Conservation (phyloP, 1,139 yeast genomes). For the Lodderomyces orthopsilosis region DNA sequence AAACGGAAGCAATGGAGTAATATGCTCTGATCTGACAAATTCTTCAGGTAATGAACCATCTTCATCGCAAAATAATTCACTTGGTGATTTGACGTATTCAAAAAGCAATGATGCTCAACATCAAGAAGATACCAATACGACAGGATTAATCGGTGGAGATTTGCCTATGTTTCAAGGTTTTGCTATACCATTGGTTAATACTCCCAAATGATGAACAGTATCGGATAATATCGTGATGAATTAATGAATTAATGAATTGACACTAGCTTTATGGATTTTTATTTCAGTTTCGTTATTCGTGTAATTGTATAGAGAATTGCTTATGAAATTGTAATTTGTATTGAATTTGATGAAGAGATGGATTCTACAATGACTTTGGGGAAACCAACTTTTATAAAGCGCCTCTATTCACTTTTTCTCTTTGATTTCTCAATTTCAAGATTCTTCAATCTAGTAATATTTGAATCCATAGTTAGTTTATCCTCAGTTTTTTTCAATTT, state of each 20-base stretch:
- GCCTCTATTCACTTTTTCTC: neutral
- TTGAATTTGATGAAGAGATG: neutral
- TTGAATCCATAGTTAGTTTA: constrained; percentile 30
- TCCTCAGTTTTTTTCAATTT: constrained; percentile 19
- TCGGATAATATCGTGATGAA: neutral
- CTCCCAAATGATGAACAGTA: neutral
- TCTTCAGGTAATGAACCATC: neutral
- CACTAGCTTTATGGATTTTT: neutral
- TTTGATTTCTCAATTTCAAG: constrained; percentile 20
- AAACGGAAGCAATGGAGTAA: neutral
- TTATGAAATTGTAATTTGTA: too few species aligned
- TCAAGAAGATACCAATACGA: neutral
- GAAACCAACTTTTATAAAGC: too few species aligned
- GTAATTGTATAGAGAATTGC: neutral
- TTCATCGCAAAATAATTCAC: neutral
- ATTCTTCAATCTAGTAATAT: constrained; percentile 32
- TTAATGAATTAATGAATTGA: neutral
- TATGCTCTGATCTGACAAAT: neutral
- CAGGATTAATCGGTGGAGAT: neutral
- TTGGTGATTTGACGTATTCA: neutral
- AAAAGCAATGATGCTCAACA: neutral
- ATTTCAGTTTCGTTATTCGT: neutral
- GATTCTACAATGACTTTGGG: neutral
- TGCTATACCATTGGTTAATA: neutral
- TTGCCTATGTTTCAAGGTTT: neutral